These are phyloP conservation scores for Marasmius fiardii DNA, from an alignment of 1,284 basidiomycete species.

Conservation along the genomic window DNA sequence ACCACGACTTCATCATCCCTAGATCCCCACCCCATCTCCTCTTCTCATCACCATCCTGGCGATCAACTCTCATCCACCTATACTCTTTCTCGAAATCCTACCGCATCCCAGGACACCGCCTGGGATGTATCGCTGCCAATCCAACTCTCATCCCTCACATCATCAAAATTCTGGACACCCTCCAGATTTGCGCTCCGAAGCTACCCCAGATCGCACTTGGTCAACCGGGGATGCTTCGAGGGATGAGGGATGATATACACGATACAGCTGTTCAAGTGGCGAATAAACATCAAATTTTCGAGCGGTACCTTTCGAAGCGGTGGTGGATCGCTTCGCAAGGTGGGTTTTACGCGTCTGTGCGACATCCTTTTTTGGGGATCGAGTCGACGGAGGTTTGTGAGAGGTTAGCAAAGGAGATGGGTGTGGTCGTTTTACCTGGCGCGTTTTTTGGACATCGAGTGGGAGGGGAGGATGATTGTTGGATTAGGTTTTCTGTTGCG, in stretches of 20 bases:
- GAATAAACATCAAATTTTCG: conserved; percentile 62
- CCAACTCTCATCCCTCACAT: conserved; percentile 53
- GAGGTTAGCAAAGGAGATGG: conserved; percentile 57
- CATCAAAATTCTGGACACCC: conserved; percentile 71
- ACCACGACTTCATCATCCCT: conserved; percentile 76
- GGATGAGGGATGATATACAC: conserved; percentile 53
- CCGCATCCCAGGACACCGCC: conserved; percentile 81
- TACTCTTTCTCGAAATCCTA: conserved; percentile 86
- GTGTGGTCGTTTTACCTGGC: conserved; percentile 68
- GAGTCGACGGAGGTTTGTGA: conserved; percentile 54
- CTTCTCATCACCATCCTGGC: conserved; percentile 50
- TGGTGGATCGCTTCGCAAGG: conserved; percentile 71
- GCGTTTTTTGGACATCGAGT: conserved; percentile 55
- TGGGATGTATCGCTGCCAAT: conserved; percentile 69
- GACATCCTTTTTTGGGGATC: conserved; percentile 59
- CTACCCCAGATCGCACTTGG: conserved; percentile 68
- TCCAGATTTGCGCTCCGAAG: conserved; percentile 78
- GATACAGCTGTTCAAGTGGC: conserved; percentile 48
- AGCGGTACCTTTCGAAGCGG: conserved; percentile 33
- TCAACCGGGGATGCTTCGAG: conserved; percentile 40
- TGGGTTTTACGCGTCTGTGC: conserved; percentile 75
- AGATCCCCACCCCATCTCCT: conserved; percentile 38
- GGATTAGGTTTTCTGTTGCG: conserved; percentile 81
- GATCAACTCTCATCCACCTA: conserved; percentile 64
- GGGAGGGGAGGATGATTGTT: conserved; percentile 44